These are phyloP conservation scores for Harringtonia lauricola DNA, from an alignment of 2,329 filamentous ascomycete species.

Conservation along the genomic window DNA sequence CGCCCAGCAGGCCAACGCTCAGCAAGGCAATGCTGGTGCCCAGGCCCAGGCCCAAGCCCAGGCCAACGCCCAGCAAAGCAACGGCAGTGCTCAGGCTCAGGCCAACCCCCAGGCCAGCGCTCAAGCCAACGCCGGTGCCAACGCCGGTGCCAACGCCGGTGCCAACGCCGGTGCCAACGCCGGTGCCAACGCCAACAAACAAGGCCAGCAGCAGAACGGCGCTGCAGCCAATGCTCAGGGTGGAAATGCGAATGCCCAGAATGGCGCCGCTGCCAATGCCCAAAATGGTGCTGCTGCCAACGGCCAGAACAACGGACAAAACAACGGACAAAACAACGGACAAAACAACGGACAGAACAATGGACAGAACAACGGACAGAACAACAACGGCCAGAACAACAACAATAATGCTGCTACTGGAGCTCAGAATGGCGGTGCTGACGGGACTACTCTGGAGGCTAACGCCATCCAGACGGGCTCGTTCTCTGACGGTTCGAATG, in stretches of 20 bases:
- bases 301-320: not conserved
- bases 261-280: not conserved
- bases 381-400: conserved; percentile 3
- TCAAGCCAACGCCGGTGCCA: not conserved
- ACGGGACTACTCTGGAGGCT: conserved; percentile 14
- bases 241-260: not conserved
- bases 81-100: not conserved
- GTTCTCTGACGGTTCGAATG: conserved; percentile 20
- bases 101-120: not conserved
- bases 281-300: conserved; percentile 1
- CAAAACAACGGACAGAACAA: conserved; percentile 3
- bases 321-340: conserved; percentile 1
- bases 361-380: conserved; percentile 2
- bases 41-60: not conserved
- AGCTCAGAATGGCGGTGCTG: conserved; percentile 21
- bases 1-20: not conserved
- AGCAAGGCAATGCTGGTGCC: too few species aligned
- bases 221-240: not conserved
- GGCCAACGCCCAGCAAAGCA: conserved; percentile 1
- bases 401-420: conserved; percentile 30
- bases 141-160: not conserved
- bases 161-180: not conserved
- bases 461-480: conserved; percentile 24
- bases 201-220: not conserved
- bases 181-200: not conserved